Evolutionary conservation across 2,329 filamentous ascomycete species (phyloP).

Genomic region (Onygena corvina): DNA sequence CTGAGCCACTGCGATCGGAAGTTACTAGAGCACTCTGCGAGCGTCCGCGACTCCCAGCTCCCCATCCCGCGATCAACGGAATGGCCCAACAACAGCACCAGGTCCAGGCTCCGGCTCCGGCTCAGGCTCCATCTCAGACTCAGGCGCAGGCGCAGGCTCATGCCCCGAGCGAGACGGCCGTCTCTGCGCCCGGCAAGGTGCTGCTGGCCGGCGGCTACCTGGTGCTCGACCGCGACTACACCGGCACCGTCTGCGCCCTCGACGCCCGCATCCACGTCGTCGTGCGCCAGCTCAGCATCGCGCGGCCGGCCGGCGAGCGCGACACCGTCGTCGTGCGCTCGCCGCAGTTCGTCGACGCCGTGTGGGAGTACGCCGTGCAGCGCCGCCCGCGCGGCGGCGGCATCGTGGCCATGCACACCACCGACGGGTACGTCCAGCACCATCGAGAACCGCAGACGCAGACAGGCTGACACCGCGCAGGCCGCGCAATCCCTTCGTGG

Average conservation of each 20-base stretch:
- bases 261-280: slow-evolving; percentile 52
- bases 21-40: neutral
- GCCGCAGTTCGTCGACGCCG: slow-evolving; percentile 76
- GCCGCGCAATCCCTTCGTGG: slow-evolving; percentile 71
- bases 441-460: too few species aligned
- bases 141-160: neutral
- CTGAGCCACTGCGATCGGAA: neutral
- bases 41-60: too few species aligned
- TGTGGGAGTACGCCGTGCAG: slow-evolving; percentile 78
- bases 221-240: slow-evolving; percentile 78
- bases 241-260: slow-evolving; percentile 56
- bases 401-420: slow-evolving; percentile 60
- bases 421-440: slow-evolving; percentile 25
- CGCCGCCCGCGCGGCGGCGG: slow-evolving; percentile 60
- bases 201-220: slow-evolving; percentile 90
- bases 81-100: too few species aligned
- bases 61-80: too few species aligned
- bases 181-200: slow-evolving; percentile 93
- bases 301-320: slow-evolving; percentile 25
- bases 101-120: too few species aligned
- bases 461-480: slow-evolving; percentile 27
- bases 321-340: slow-evolving; percentile 72
- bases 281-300: slow-evolving; percentile 39
- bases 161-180: slow-evolving; percentile 37
- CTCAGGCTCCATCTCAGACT: neutral